These are phyloP conservation scores for Penicillium bialowiezense DNA, from an alignment of 495 filamentous ascomycete species.

Conservation along the genomic window DNA sequence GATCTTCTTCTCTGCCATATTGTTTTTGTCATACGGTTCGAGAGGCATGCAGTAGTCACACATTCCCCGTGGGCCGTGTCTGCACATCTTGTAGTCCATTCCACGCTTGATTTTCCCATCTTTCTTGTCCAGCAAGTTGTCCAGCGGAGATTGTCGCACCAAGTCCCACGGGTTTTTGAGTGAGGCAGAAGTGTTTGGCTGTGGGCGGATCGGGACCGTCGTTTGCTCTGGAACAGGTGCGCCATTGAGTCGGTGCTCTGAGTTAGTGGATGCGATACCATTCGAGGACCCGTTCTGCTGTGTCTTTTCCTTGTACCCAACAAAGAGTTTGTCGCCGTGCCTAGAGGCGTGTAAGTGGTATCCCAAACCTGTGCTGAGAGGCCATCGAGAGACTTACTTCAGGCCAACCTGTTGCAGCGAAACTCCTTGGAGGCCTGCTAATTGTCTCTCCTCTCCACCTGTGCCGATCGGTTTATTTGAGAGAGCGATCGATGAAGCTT, in stretches of 20 bases:
- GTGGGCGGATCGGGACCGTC: conserved; percentile 58
- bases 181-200: conserved; percentile 54
- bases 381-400: conserved; percentile 45
- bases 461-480: conserved; percentile 76
- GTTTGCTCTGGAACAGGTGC: conserved; percentile 68
- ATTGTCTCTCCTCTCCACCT: conserved; percentile 66
- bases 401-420: conserved; percentile 69
- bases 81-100: conserved; percentile 83
- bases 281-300: conserved; percentile 49
- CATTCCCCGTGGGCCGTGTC: conserved; percentile 95
- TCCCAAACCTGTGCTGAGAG: background rate
- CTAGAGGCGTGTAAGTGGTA: conserved; percentile 37
- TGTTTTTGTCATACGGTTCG: conserved; percentile 85
- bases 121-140: conserved; percentile 79
- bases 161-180: conserved; percentile 93
- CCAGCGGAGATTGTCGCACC: conserved; percentile 80
- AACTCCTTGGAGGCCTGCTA: conserved; percentile 64
- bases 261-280: conserved; percentile 37
- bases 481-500: conserved; percentile 71
- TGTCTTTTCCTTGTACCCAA: conserved; percentile 66
- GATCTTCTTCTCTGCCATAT: conserved; percentile 93
- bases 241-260: conserved; percentile 66
- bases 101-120: conserved; percentile 88
- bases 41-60: conserved; percentile 99
- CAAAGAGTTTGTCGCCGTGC: conserved; percentile 86